Conservation (phyloP, 2,329 filamentous ascomycete species). For the Fusarium mundagurra region DNA sequence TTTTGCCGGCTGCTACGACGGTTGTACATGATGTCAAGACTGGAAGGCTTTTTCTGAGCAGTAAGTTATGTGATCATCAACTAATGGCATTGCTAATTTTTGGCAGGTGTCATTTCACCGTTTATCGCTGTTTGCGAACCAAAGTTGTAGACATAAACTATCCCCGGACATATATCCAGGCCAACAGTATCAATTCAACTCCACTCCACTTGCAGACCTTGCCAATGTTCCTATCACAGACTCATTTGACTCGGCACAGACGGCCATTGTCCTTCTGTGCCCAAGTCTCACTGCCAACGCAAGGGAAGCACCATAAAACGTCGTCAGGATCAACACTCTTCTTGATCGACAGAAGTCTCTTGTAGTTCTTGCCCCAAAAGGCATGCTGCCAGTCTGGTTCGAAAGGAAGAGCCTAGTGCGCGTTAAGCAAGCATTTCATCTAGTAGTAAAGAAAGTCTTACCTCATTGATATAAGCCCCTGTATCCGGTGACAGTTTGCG, state of each 20-base stretch:
- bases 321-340: constrained; percentile 56
- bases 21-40: constrained; percentile 40
- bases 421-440: background rate
- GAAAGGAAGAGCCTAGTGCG: constrained; percentile 47
- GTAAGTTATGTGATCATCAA: constrained; percentile 1
- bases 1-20: constrained; percentile 34
- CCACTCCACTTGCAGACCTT: background rate
- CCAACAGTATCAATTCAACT: background rate
- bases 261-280: constrained; percentile 35
- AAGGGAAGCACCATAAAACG: constrained; percentile 60
- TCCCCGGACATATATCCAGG: background rate
- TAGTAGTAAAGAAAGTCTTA: constrained; percentile 11
- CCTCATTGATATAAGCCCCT: constrained; percentile 60
- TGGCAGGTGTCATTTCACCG: constrained; percentile 36
- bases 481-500: constrained; percentile 52
- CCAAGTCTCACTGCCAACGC: constrained; percentile 58
- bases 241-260: constrained; percentile 36
- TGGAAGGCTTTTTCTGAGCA: constrained; percentile 35
- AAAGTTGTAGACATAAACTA: background rate
- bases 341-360: constrained; percentile 56
- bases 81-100: background rate
- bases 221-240: too few species aligned
- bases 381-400: constrained; percentile 51
- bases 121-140: constrained; percentile 39
- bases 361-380: constrained; percentile 59